Evolutionary conservation across 768 basidiomycete genomes (phyloP), one percentile per base, ranked within the genome.

Genomic region (Lentinula detonsa): DNA sequence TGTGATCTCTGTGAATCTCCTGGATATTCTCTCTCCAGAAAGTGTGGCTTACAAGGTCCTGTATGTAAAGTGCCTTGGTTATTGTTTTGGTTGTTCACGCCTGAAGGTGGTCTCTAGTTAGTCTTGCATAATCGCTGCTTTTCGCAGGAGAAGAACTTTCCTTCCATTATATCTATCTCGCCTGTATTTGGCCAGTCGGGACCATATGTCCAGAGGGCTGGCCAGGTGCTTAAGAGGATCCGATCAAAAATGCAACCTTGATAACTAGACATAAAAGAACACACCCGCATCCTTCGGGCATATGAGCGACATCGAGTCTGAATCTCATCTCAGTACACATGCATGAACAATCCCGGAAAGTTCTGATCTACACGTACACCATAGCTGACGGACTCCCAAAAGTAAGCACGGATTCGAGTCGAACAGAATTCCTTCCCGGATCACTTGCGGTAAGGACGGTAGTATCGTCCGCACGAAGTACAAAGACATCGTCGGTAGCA

Each of bases 201-300:
- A 9, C 75, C 79, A n/a, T 35, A 54, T n/a, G 50, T 54, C 34
- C 37, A 54, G 10, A 56, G 16, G 15, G 37, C 81, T n/a, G 82
- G 83, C 83, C 83, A 84, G 21, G 57, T 61, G 53, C 55, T 39
- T 15, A 45, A 56, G 37, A 50, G 8, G 4, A 13, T 15, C 18
- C 11, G 31, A 23, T 15, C 4, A 40, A n/a, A n/a, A 31, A 13
- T 51, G 43, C 21, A 58, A 33, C 15, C 40, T n/a, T 7, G 39
- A 35, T 28, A 51, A 10, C 5, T n/a, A 52, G 31, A 5, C 18
- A 82, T 3, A 84, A 84, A 84, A 83, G 76, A n/a, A 74, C 76
- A 31, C n/a, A 80, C 80, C 78, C 81, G 67, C 83, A 84, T 7
- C 84, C 85, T 64, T 82, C 74, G 10, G 85, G 85, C 82, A 86